Conservation (phyloP, 78 protist genomes). For the Dictyostelium capitatum region DNA sequence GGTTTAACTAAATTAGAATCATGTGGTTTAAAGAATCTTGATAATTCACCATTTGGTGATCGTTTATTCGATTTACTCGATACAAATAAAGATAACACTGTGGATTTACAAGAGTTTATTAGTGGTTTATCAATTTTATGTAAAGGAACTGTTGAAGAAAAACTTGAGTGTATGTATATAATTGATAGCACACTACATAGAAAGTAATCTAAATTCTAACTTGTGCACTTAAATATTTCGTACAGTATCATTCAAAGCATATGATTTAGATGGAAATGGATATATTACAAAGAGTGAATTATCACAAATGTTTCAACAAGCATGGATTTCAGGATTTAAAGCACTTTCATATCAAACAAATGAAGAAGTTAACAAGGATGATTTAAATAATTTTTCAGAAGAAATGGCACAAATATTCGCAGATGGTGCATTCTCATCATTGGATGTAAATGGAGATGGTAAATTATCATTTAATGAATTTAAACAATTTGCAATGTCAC, state of each 20-base stretch:
- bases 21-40: constrained; percentile 84
- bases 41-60: constrained; percentile 83
- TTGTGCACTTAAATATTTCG: too few relatives aligned
- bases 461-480: constrained; percentile 81
- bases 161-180: constrained; percentile 73
- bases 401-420: constrained; percentile 88
- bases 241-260: constrained; percentile 90
- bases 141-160: constrained; percentile 84
- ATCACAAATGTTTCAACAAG: constrained; percentile 84
- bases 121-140: constrained; percentile 82
- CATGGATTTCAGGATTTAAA: constrained; percentile 86
- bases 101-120: constrained; percentile 83
- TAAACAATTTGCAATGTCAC: constrained; percentile 83
- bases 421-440: constrained; percentile 82
- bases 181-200: too few relatives aligned
- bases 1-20: constrained; percentile 66
- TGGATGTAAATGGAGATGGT: constrained; percentile 86
- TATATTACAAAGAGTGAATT: constrained; percentile 89
- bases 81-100: constrained; percentile 70
- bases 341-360: constrained; percentile 85
- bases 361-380: constrained; percentile 79
- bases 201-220: too few relatives aligned
- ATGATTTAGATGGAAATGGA: constrained; percentile 94
- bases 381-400: constrained; percentile 80
- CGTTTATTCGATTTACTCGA: constrained; percentile 80